Evolutionary conservation across 768 basidiomycete genomes (phyloP), one percentile per base, ranked within the genome.

Genomic region (Kockovaella imperatae): DNA sequence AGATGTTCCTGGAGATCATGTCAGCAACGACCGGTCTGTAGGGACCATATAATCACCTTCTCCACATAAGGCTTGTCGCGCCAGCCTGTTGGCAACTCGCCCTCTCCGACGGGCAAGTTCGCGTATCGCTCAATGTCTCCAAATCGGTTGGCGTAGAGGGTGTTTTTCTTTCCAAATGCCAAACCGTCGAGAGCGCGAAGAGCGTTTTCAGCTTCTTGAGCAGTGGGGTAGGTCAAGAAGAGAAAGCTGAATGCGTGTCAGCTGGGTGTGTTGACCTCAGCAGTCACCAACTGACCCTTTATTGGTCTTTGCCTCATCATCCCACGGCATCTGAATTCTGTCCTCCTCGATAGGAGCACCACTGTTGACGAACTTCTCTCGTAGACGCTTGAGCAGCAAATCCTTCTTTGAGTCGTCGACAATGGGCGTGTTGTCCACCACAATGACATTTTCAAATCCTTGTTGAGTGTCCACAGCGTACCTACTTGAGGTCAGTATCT

Each of bases 381-480:
- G 74, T 26, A 97, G 77, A 68, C 85, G 87, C 29, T 81, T 73
- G 17, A 95, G 64, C 15, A 99, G 79, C 72, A 79, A 86, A 40
- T 87, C 86, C 30, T 82, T 77, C 73, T 89, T 90, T 44, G 80
- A 79, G 60, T 80, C 82, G 67, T 95, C 89, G 69, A 96, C 87
- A 49, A 87, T 70, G 8, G 91, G 95, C 18, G 91, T 78, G 42
- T 89, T 88, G 70, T 97, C 95, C 50, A 97, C 81, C 44, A 97
- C 84, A 45, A 99, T 73, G 48, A 87, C 80, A 66, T 86, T 87
- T 75, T 97, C 95, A 63, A 96, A 80, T 32, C 86, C 79, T 56
- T 88, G 83, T 59, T 87, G 85, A 55, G 82, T 80, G 49, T 86
- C 76, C 60, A 91, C 83, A 56, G 82, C 78, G 74, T 89, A 93